Percentiles rank a stretch among this genome's conserved stretches.
These are phyloP conservation scores for Pseudogymnoascus sp. DNA, from an alignment of 2,329 filamentous ascomycete genomes.

Conservation along the genomic window DNA sequence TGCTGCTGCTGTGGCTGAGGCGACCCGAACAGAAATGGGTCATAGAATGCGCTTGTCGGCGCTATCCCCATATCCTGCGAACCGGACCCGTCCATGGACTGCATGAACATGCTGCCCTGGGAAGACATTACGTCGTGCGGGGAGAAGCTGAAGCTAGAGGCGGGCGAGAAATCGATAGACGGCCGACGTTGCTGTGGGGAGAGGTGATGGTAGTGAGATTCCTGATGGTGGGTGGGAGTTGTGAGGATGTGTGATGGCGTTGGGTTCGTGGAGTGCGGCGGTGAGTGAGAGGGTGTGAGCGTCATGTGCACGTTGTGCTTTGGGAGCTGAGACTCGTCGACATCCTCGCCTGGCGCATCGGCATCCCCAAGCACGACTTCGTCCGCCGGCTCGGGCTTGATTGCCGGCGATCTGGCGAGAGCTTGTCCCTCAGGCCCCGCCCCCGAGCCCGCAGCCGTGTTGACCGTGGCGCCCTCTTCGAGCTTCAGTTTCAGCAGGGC, in stretches of 20 bases:
- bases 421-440: neutral
- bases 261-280: neutral
- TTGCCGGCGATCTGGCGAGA: neutral
- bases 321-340: neutral
- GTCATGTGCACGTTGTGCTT: neutral
- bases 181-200: neutral
- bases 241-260: neutral
- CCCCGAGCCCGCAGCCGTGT: neutral
- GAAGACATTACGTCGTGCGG: neutral
- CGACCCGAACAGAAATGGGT: neutral
- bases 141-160: neutral
- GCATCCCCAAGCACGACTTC: neutral
- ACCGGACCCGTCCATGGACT: neutral
- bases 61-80: neutral
- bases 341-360: neutral
- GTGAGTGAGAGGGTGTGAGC: neutral
- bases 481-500: conserved; percentile 1
- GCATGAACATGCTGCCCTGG: conserved; percentile 2
- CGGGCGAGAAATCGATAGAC: neutral
- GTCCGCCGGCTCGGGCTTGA: neutral
- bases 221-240: neutral
- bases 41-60: neutral
- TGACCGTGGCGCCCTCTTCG: neutral
- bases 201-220: neutral
- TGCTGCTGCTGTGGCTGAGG: neutral